Evolutionary conservation across 1,284 basidiomycete genomes (phyloP).

Genomic region (Pseudozyma hubeiensis): DNA sequence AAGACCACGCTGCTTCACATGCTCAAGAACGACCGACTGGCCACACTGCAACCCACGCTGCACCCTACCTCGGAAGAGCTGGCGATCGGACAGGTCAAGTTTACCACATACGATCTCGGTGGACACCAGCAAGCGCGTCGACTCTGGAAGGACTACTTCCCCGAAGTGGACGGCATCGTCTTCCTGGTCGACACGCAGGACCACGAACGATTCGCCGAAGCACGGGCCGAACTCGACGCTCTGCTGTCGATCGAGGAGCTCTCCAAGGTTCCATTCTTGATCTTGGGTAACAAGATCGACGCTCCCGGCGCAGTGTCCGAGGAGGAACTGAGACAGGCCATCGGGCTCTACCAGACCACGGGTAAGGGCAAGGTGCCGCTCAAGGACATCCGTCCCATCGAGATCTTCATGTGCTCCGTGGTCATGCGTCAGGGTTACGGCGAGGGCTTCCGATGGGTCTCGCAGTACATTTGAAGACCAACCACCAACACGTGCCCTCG

Average conservation of each 20-base stretch:
- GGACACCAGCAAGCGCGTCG: constrained; percentile 98
- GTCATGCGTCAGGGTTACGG: constrained; percentile 99
- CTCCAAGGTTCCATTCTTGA: constrained; percentile 95
- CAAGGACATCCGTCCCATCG: constrained; percentile 96
- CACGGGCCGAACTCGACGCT: constrained; percentile 95
- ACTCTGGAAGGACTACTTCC: constrained; percentile 99
- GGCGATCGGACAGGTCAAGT: constrained; percentile 98
- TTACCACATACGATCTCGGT: constrained; percentile 98
- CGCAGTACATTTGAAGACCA: constrained; percentile 79
- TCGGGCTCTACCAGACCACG: constrained; percentile 97
- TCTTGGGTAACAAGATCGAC: constrained; percentile 99
- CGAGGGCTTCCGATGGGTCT: constrained; percentile 99
- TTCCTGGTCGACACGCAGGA: constrained; percentile 98
- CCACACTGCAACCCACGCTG: constrained; percentile 96
- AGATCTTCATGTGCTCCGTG: constrained; percentile 99
- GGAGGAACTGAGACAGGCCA: constrained; percentile 93
- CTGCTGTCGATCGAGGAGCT: constrained; percentile 85
- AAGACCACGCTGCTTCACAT: constrained; percentile 99
- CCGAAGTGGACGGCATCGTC: constrained; percentile 98
- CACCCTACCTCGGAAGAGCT: constrained; percentile 99
- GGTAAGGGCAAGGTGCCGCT: constrained; percentile 98
- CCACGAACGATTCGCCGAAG: constrained; percentile 93
- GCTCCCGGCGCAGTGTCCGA: constrained; percentile 97
- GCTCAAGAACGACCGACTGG: constrained; percentile 99
- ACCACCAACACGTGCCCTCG: no score